phyloP scores from a whole-genome alignment of 495 filamentous ascomycete genomes.

The Trichoderma gamsii region DNA sequence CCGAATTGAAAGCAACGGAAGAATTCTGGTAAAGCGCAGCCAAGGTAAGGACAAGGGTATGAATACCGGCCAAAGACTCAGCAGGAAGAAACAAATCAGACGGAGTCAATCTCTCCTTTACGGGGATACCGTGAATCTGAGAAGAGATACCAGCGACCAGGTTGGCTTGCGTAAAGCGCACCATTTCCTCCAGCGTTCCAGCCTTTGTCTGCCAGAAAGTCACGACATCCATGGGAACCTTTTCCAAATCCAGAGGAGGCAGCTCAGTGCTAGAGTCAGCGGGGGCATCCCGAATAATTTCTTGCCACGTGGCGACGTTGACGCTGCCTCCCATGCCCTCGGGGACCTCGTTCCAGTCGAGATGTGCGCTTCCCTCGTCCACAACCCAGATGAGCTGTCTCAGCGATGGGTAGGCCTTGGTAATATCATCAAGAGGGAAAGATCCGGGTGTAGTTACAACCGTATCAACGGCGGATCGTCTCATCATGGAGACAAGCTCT shows the following conservation, averaged over 20 bases:
- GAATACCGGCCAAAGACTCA: slow-evolving; percentile 70
- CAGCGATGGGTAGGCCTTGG: slow-evolving; percentile 59
- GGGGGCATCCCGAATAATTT: slow-evolving; percentile 63
- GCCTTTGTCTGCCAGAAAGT: slow-evolving; percentile 55
- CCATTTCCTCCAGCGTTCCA: slow-evolving; percentile 54
- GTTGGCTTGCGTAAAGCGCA: slow-evolving; percentile 73
- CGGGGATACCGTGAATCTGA: slow-evolving; percentile 68
- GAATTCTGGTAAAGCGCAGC: slow-evolving; percentile 77
- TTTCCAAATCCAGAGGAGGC: slow-evolving; percentile 39
- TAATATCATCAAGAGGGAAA: slow-evolving; percentile 69
- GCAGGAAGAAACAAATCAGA: slow-evolving; percentile 84
- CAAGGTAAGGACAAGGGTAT: slow-evolving; percentile 73
- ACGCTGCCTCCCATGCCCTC: slow-evolving; percentile 63
- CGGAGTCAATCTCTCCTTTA: slow-evolving; percentile 60
- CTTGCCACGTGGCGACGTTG: slow-evolving; percentile 81
- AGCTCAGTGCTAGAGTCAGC: slow-evolving; percentile 38
- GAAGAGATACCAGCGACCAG: slow-evolving; percentile 72
- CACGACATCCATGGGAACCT: slow-evolving; percentile 48
- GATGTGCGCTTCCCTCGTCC: slow-evolving; percentile 81
- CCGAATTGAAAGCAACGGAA: slow-evolving; percentile 83
- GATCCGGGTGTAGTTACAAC: slow-evolving; percentile 83
- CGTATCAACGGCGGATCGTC: slow-evolving; percentile 64
- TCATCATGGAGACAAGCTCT: slow-evolving; percentile 61
- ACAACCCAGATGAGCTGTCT: slow-evolving; percentile 89
- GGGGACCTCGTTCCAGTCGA: slow-evolving; percentile 81